Evolutionary conservation across 2,329 filamentous ascomycete species (phyloP), one percentile per base, ranked within the genome.

Genomic region (Myotisia sp.): DNA sequence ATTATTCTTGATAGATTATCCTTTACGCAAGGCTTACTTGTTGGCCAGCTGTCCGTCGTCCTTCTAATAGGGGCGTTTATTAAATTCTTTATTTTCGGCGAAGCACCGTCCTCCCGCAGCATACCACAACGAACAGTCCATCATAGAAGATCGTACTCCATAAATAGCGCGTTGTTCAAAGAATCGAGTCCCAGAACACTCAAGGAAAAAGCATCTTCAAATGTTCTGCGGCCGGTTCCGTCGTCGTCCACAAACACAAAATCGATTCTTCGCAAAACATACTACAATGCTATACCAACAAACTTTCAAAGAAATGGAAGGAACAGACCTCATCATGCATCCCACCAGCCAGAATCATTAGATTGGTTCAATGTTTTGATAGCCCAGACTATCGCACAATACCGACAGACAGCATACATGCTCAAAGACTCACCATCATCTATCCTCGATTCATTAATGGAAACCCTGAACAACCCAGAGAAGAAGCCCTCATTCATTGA

Each of bases 361-460:
- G 90, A 98, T 58, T 98, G 90, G 90, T 95, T 98, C 68, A 98
- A 98, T 53, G 90, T 98, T 17, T 67, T 98, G 36, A 77, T 95
- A 33, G 90, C 86, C 2, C 90, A 98, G 60, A 93, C 90, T 0
- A 92, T 98, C 44, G 87, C 90, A 1, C 90, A 98, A 56, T 82
- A 95, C 48, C 71, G 90, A 39, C 83, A 80, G 46, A 92, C 95
- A 50, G 90, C 90, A 2, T 81, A 92, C 47, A 76, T 90, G 43
- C 80, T 95, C 46, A 84, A 90, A 51, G 60, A 64, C 42, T 59
- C 56, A 4, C 58, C 58, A 2, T 56, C 59, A n/a, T 59, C 58
- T 1, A 92, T 98, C 26, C 70, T 98, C 19, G 78, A 71, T 18
- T 90, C 81, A 4, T 63, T 98, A 24, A 92, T 78, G 1, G 81